Percentiles rank a stretch among this genome's conserved stretches.
phyloP scores from a whole-genome alignment of 2,329 filamentous ascomycete species.

The Graphilbum sp. region DNA sequence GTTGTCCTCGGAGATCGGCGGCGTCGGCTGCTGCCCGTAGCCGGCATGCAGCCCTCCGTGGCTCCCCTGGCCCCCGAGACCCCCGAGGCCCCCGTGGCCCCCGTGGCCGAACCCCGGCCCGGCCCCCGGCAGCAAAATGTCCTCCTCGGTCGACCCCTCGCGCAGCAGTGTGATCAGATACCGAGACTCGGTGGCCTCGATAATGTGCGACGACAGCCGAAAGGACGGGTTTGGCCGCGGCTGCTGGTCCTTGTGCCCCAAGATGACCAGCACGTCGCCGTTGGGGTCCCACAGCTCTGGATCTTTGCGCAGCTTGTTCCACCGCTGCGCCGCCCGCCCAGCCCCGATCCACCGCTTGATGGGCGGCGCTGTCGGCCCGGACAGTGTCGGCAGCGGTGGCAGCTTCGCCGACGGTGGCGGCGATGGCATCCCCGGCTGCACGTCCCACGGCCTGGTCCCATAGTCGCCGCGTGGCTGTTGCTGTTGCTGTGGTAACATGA shows the following conservation, averaged over 20 bases:
- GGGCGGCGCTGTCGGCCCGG: slow-evolving; percentile 16
- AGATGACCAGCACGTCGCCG: slow-evolving; percentile 42
- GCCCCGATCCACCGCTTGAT: slow-evolving; percentile 38
- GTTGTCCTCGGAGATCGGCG: slow-evolving; percentile 27
- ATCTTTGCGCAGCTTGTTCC: slow-evolving; percentile 43
- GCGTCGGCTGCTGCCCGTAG: slow-evolving; percentile 18
- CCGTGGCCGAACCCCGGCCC: not conserved
- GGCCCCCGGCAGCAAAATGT: slow-evolving; percentile 26
- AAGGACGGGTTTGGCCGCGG: slow-evolving; percentile 35
- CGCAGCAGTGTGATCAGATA: slow-evolving; percentile 35
- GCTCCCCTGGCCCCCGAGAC: slow-evolving; percentile 8
- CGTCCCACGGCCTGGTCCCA: slow-evolving; percentile 11
- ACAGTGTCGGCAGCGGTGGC: slow-evolving; percentile 23
- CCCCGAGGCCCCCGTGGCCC: not conserved
- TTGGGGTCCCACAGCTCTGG: slow-evolving; percentile 45
- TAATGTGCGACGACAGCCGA: slow-evolving; percentile 39
- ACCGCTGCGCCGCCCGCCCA: slow-evolving; percentile 30
- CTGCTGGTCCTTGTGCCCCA: slow-evolving; percentile 27
- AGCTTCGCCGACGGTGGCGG: slow-evolving; percentile 27
- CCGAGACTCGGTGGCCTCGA: slow-evolving; percentile 39
- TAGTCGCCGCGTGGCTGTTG: slow-evolving; percentile 2
- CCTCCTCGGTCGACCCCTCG: slow-evolving; percentile 35
- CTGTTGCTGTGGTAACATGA: no score
- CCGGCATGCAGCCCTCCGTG: slow-evolving; percentile 10
- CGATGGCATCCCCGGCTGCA: slow-evolving; percentile 9